These are phyloP conservation scores for Ophioceras dolichostomum DNA, from an alignment of 2,329 filamentous ascomycete species.

Conservation along the genomic window DNA sequence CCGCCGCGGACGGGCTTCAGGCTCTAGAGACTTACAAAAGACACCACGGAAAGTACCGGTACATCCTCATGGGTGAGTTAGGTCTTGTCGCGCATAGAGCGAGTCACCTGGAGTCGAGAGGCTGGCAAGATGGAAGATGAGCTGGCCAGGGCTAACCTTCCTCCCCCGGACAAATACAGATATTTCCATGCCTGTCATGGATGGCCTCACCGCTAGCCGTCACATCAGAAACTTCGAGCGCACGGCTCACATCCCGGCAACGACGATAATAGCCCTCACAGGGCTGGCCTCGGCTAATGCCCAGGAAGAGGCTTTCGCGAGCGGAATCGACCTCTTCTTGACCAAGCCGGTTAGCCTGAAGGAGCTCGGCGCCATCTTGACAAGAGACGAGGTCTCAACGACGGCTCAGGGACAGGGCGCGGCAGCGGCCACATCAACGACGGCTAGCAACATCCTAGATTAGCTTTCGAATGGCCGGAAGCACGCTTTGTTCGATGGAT, in stretches of 20 bases:
- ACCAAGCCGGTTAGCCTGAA: slow-evolving; percentile 34
- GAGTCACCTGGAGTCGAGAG: too few species aligned
- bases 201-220: slow-evolving; percentile 36
- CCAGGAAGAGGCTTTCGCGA: slow-evolving; percentile 38
- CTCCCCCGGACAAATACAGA: too few species aligned
- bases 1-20: slow-evolving; percentile 20
- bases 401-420: too few species aligned
- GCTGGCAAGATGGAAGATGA: too few species aligned
- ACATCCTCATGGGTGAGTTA: slow-evolving; percentile 19
- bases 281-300: slow-evolving; percentile 36
- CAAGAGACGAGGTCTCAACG: too few species aligned
- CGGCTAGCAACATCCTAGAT: too few species aligned
- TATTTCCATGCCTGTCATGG: slow-evolving; percentile 45
- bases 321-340: slow-evolving; percentile 40
- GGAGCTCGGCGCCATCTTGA: neutral
- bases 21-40: slow-evolving; percentile 17
- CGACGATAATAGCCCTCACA: slow-evolving; percentile 38
- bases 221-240: slow-evolving; percentile 37
- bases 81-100: too few species aligned
- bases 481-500: too few species aligned
- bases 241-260: slow-evolving; percentile 24
- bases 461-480: too few species aligned
- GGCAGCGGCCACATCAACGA: too few species aligned
- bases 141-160: too few species aligned
- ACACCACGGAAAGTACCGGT: slow-evolving; percentile 12